These are phyloP conservation scores for Aspergillus baeticus DNA, from an alignment of 495 filamentous ascomycete genomes.

Conservation along the genomic window DNA sequence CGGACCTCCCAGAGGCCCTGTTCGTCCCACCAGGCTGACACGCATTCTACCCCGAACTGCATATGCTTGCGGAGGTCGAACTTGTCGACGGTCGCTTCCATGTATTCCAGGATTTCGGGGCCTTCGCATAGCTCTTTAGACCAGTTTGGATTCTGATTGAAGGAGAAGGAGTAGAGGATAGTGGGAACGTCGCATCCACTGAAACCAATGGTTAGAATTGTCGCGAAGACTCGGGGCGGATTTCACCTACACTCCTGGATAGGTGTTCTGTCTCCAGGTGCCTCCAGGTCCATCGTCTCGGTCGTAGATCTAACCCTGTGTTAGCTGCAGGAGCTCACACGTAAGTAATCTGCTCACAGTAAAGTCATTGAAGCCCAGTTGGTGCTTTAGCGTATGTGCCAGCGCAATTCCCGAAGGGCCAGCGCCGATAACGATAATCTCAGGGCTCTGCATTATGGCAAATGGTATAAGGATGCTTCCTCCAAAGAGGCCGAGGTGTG, in stretches of 20 bases:
- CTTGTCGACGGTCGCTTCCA: slow-evolving; percentile 37
- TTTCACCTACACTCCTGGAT: slow-evolving; percentile 48
- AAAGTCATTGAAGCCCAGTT: slow-evolving; percentile 55
- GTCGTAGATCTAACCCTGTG: slow-evolving; percentile 47
- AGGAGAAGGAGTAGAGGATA: slow-evolving; percentile 54
- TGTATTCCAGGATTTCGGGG: slow-evolving; percentile 45
- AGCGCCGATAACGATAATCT: slow-evolving; percentile 43
- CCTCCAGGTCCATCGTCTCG: slow-evolving; percentile 54
- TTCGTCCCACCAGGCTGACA: slow-evolving; percentile 26
- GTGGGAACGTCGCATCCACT: slow-evolving; percentile 46
- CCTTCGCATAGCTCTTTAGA: slow-evolving; percentile 47
- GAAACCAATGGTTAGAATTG: not conserved
- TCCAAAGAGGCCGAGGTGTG: no score
- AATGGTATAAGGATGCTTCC: not conserved
- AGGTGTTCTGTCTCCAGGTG: slow-evolving; percentile 61
- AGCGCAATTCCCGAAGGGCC: slow-evolving; percentile 61
- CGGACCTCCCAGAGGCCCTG: slow-evolving; percentile 26
- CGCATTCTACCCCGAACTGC: slow-evolving; percentile 20
- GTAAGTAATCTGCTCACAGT: not conserved
- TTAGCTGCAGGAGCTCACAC: not conserved
- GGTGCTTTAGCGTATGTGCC: slow-evolving; percentile 52
- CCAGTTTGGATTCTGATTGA: slow-evolving; percentile 55
- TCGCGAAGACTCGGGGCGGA: not conserved
- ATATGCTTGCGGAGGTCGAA: slow-evolving; percentile 33
- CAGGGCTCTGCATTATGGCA: not conserved